Evolutionary conservation across 805 yeast genomes (phyloP).

Genomic region (Saturnispora silvae): DNA sequence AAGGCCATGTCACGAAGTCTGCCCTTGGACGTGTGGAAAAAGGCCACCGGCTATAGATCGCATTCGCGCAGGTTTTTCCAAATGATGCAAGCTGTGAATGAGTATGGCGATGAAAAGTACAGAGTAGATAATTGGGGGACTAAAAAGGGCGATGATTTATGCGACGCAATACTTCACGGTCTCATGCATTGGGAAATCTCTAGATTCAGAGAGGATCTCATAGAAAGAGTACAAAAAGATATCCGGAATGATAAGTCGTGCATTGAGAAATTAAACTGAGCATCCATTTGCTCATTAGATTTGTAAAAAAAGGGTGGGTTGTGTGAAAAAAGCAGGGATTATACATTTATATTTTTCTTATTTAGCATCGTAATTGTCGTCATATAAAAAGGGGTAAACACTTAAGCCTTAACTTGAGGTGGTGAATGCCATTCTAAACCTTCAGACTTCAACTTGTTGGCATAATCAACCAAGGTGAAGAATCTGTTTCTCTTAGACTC

Average conservation of each 20-base stretch:
- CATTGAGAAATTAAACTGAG: too few species aligned
- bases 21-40: slow-evolving; percentile 5
- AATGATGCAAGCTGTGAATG: slow-evolving; percentile 18
- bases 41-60: slow-evolving; percentile 10
- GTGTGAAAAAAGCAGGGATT: too few species aligned
- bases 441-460: slow-evolving; percentile 17
- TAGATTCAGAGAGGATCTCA: too few species aligned
- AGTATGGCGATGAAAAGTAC: slow-evolving; percentile 9
- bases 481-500: slow-evolving; percentile 22
- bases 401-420: slow-evolving; percentile 2
- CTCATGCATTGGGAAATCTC: slow-evolving; percentile 37
- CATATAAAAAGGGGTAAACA: too few species aligned
- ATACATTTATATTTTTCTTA: too few species aligned
- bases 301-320: too few species aligned
- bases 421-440: slow-evolving; percentile 18
- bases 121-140: too few species aligned
- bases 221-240: too few species aligned
- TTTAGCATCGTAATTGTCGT: too few species aligned
- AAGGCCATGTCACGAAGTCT: slow-evolving; percentile 4
- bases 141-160: slow-evolving; percentile 51
- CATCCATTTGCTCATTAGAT: too few species aligned
- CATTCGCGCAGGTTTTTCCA: slow-evolving; percentile 21
- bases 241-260: too few species aligned
- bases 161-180: slow-evolving; percentile 57
- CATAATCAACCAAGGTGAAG: slow-evolving; percentile 21